Evolutionary conservation across 2,329 filamentous ascomycete species (phyloP), one percentile per base, ranked within the genome.

Genomic region (Simplicillium aogashimaense): DNA sequence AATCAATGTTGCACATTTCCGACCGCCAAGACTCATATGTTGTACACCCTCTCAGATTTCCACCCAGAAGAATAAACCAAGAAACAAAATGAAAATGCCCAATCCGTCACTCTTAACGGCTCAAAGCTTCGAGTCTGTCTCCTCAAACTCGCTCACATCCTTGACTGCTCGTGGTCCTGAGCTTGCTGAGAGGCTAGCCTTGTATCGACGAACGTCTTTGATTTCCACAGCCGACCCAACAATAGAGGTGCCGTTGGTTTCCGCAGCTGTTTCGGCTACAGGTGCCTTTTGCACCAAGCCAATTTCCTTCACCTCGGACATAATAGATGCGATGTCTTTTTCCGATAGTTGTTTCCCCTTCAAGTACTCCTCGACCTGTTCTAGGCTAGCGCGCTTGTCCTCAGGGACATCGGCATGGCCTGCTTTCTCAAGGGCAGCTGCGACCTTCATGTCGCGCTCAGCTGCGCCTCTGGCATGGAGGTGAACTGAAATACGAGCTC

Each of bases 401-500:
- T 57, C 50, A 5, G 55, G 53, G 3, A 58, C 53, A n/a, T 56
- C 49, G n/a, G 56, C 47, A 10, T 67, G 49, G 2, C 53, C 55
- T 7, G 63, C 50, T 1, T 60, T 53, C 41, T 57, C 55, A 44
- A 66, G 53, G 28, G 66, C 55, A 2, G 65, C 61, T 25, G 57
- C 52, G 31, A 67, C 60, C 54, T 72, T 65, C 41, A 62, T 60
- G 18, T 68, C 66, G 20, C 71, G 68, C 38, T 66, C 56, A 10
- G 53, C 55, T 10, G 59, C 64, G 3, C 75, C 72, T 54, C 90
- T 85, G 0, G 90, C 90, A 41, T 83, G 74, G 17, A 97, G 69
- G 55, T 97, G 84, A 13, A 95, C 78, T 1, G 86, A 81, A 7
- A 94, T 63, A 56, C 95, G 95, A n/a, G 87, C 81, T 37, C 92